Percentiles rank a stretch among this genome's conserved stretches.
Evolutionary conservation across 2,329 filamentous ascomycete species (phyloP).

Genomic region (Exserohilum turcica): DNA sequence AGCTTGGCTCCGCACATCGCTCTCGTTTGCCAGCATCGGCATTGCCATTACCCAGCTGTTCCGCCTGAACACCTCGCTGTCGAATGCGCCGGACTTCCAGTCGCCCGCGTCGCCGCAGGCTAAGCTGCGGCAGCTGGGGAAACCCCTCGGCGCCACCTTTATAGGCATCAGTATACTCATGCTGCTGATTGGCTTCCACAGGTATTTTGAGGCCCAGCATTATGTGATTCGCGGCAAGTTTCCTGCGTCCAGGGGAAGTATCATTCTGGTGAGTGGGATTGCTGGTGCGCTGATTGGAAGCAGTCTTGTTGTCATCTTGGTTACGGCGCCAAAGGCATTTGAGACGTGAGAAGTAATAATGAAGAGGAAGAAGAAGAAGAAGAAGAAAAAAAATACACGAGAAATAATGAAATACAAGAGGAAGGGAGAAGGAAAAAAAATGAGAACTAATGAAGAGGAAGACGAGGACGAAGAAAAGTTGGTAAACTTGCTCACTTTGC

Average conservation of each 20-base stretch:
- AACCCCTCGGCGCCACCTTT: slow-evolving; percentile 69
- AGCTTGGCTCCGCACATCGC: slow-evolving; percentile 81
- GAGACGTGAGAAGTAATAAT: slow-evolving; percentile 45
- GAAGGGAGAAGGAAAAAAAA: too few species aligned
- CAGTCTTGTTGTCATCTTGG: slow-evolving; percentile 64
- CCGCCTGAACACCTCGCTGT: slow-evolving; percentile 73
- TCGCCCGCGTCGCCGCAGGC: slow-evolving; percentile 13
- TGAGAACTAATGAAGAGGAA: too few species aligned
- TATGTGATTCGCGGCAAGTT: slow-evolving; percentile 83
- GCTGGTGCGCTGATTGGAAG: slow-evolving; percentile 64
- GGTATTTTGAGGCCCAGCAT: slow-evolving; percentile 77
- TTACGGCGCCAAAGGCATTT: slow-evolving; percentile 56
- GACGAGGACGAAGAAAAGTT: slow-evolving; percentile 4
- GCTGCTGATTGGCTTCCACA: slow-evolving; percentile 75
- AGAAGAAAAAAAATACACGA: too few species aligned
- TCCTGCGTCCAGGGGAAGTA: slow-evolving; percentile 75
- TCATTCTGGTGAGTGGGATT: slow-evolving; percentile 70
- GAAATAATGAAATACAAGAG: too few species aligned
- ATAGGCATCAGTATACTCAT: slow-evolving; percentile 76
- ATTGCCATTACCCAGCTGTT: slow-evolving; percentile 85
- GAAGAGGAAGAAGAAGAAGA: slow-evolving; percentile 1
- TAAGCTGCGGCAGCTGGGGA: slow-evolving; percentile 38
- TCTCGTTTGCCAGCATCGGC: slow-evolving; percentile 81
- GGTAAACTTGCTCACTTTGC: not conserved
- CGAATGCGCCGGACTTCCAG: slow-evolving; percentile 1